A percentile compares a stretch with the other conserved stretches of the same genome.
phyloP scores from a whole-genome alignment of 2,329 filamentous ascomycete species.

The Epichloe bromicola region DNA sequence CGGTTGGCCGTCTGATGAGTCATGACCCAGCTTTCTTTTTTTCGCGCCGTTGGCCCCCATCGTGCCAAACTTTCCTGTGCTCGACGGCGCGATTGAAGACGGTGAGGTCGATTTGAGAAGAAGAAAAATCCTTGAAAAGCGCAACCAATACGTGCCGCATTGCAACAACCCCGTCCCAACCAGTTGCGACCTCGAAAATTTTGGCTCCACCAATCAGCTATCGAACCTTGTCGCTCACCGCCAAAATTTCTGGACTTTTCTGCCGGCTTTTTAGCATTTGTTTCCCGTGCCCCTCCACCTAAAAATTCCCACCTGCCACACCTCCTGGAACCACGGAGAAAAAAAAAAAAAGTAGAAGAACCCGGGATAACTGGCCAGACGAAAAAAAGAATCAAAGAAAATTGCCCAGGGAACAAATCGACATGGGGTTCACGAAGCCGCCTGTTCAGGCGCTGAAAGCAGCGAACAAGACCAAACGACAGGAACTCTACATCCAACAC shows the following conservation, averaged over 20 bases:
- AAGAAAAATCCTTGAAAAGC: not conserved
- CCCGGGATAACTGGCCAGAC: too few species aligned
- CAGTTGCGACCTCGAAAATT: not conserved
- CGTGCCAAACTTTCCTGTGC: not conserved
- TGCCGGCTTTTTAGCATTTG: slow-evolving; percentile 12
- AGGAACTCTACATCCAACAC: slow-evolving; percentile 64
- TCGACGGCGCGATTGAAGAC: not conserved
- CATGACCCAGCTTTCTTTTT: slow-evolving; percentile 44
- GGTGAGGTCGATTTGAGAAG: not conserved
- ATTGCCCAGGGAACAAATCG: not conserved
- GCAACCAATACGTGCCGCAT: not conserved
- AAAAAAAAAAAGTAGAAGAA: too few species aligned
- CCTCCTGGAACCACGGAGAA: not conserved
- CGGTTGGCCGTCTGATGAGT: slow-evolving; percentile 32
- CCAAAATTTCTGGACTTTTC: slow-evolving; percentile 25
- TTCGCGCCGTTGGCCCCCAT: slow-evolving; percentile 40
- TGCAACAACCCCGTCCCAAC: not conserved
- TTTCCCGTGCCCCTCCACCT: slow-evolving; percentile 8
- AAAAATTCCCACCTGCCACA: slow-evolving; percentile 5
- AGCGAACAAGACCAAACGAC: slow-evolving; percentile 67
- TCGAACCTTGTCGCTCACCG: slow-evolving; percentile 17
- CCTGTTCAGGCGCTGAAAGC: slow-evolving; percentile 30
- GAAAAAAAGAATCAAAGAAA: too few species aligned
- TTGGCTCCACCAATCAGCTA: slow-evolving; percentile 13
- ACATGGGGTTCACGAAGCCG: slow-evolving; percentile 23